Conservation (phyloP, 306 rosid genomes). For the Fragaria vesca region DNA sequence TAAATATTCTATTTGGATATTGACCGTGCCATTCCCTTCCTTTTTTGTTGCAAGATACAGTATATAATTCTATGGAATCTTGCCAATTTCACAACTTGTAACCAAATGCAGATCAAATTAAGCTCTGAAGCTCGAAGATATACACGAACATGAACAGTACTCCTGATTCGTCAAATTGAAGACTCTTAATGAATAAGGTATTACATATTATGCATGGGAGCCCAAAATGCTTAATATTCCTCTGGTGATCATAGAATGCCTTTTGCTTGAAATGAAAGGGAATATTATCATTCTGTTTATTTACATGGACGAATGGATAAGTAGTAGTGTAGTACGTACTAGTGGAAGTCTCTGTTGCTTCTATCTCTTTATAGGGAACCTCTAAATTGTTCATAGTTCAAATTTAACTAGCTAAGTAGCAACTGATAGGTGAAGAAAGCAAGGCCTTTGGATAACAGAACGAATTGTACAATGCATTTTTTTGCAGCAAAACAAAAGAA, state of each 20-base stretch:
- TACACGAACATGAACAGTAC: background rate
- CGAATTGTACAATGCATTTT: no score
- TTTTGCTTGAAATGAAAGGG: slow-evolving; percentile 11
- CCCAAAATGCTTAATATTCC: background rate
- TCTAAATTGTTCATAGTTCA: background rate
- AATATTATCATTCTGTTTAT: slow-evolving; percentile 8
- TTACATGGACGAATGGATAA: background rate
- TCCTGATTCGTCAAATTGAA: background rate
- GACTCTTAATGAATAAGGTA: background rate
- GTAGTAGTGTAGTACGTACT: background rate
- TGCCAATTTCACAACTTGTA: slow-evolving; percentile 5
- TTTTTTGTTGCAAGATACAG: background rate
- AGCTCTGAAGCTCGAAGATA: background rate
- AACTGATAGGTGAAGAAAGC: background rate
- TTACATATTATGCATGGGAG: background rate
- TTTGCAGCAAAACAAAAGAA: background rate
- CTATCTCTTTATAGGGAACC: background rate
- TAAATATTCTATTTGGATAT: slow-evolving; percentile 12
- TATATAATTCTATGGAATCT: slow-evolving; percentile 3
- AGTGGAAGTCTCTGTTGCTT: slow-evolving; percentile 11
- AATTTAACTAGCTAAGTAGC: background rate
- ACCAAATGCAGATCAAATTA: background rate
- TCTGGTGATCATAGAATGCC: background rate
- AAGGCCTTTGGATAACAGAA: background rate
- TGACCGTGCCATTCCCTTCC: background rate